Evolutionary conservation across 495 filamentous ascomycete species (phyloP).

Genomic region (Saxophila tyrrhenica): DNA sequence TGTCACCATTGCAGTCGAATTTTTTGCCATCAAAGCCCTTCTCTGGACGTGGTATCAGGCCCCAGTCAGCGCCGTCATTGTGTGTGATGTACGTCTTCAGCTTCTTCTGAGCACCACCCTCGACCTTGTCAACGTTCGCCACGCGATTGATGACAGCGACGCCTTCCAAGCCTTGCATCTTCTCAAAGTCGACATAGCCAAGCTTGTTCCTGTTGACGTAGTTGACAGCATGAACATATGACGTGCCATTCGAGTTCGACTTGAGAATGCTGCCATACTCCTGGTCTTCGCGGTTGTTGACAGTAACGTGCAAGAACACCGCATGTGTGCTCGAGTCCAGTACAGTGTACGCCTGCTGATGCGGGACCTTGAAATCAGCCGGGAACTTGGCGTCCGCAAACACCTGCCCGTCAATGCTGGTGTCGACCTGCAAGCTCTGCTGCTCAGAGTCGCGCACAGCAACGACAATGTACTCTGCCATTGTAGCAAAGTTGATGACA

Average conservation of each 20-base stretch:
- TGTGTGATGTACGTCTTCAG: constrained; percentile 84
- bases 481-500: constrained; percentile 77
- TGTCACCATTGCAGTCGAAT: constrained; percentile 51
- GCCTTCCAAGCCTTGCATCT: constrained; percentile 82
- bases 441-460: constrained; percentile 58
- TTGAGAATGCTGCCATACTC: constrained; percentile 84
- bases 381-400: constrained; percentile 85
- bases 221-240: constrained; percentile 69
- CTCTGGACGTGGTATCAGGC: constrained; percentile 52
- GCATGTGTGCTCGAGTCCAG: constrained; percentile 87
- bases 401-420: constrained; percentile 67
- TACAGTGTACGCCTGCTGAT: constrained; percentile 78
- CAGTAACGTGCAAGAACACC: constrained; percentile 81
- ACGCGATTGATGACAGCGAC: constrained; percentile 81
- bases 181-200: constrained; percentile 91
- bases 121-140: constrained; percentile 50
- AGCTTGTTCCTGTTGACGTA: constrained; percentile 62
- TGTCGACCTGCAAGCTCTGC: constrained; percentile 59
- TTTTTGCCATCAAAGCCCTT: constrained; percentile 57
- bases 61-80: constrained; percentile 88
- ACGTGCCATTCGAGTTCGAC: constrained; percentile 95
- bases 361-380: constrained; percentile 59
- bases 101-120: constrained; percentile 60
- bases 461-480: constrained; percentile 90
- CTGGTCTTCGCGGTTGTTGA: constrained; percentile 45